Evolutionary conservation across 495 filamentous ascomycete species (phyloP).

Genomic region (Immersiella caudata): DNA sequence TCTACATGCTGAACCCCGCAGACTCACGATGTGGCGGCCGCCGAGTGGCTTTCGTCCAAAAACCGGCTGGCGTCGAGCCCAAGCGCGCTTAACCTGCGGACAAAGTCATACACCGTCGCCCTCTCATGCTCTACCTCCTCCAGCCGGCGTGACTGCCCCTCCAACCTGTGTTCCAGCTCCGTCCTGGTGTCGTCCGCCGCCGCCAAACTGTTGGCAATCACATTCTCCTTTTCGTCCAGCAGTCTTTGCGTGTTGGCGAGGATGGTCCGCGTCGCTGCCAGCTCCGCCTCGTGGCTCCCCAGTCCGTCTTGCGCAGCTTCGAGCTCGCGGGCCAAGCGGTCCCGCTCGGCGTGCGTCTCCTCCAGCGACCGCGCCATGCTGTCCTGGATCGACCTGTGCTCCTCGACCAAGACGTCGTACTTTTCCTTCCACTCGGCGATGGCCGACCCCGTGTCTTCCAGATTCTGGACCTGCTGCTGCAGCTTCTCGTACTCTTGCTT

Average conservation of each 20-base stretch:
- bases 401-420: background rate
- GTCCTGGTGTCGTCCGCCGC: background rate
- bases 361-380: background rate
- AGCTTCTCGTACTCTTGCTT: constrained; percentile 3
- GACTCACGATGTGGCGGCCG: background rate
- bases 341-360: background rate
- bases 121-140: background rate
- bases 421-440: background rate
- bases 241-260: background rate
- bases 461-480: background rate
- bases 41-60: background rate
- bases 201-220: background rate
- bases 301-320: background rate
- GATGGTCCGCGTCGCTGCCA: background rate
- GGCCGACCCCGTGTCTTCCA: background rate
- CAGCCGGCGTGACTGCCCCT: background rate
- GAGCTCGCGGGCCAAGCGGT: background rate
- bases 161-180: background rate
- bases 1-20: background rate
- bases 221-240: background rate
- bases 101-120: background rate
- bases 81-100: background rate
- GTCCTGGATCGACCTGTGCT: background rate
- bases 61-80: background rate
- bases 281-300: background rate